Evolutionary conservation across 352 stramenopile species (phyloP).

Genomic region (Globisporangium echinulatum): DNA sequence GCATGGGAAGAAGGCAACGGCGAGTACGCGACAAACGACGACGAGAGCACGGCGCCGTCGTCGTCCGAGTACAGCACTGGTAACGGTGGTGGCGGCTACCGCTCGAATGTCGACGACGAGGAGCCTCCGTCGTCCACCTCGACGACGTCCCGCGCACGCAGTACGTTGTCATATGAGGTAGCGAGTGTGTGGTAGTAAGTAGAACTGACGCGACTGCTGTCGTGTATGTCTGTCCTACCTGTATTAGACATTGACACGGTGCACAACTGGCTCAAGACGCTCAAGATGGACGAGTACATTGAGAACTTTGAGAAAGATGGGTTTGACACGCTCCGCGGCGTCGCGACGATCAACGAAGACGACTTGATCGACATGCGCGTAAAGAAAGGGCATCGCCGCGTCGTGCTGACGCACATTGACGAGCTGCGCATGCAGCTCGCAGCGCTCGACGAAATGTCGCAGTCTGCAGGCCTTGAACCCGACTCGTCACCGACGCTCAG

Average conservation of each 20-base stretch:
- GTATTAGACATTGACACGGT: slow-evolving; percentile 70
- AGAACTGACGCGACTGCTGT: neutral
- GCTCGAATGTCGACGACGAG: slow-evolving; percentile 33
- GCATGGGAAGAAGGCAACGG: slow-evolving; percentile 86
- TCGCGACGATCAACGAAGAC: slow-evolving; percentile 83
- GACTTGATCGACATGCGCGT: slow-evolving; percentile 86
- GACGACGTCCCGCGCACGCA: slow-evolving; percentile 31
- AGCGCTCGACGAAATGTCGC: slow-evolving; percentile 51
- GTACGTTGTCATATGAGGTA: slow-evolving; percentile 18
- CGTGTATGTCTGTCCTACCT: neutral
- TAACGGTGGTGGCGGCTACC: slow-evolving; percentile 1
- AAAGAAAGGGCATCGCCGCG: slow-evolving; percentile 82
- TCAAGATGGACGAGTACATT: slow-evolving; percentile 87
- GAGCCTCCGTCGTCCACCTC: slow-evolving; percentile 18
- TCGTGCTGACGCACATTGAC: slow-evolving; percentile 84
- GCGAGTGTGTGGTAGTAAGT: too few species aligned
- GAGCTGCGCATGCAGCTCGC: slow-evolving; percentile 68
- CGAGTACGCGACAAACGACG: slow-evolving; percentile 77
- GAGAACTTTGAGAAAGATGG: slow-evolving; percentile 85
- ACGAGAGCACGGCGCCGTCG: slow-evolving; percentile 16
- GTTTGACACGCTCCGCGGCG: slow-evolving; percentile 79
- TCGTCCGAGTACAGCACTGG: slow-evolving; percentile 9
- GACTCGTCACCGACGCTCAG: slow-evolving; percentile 69
- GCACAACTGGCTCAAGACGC: slow-evolving; percentile 76
- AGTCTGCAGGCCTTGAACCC: slow-evolving; percentile 49